Conservation (phyloP, 2,329 filamentous ascomycete species). For the Monilinia fructicola region DNA sequence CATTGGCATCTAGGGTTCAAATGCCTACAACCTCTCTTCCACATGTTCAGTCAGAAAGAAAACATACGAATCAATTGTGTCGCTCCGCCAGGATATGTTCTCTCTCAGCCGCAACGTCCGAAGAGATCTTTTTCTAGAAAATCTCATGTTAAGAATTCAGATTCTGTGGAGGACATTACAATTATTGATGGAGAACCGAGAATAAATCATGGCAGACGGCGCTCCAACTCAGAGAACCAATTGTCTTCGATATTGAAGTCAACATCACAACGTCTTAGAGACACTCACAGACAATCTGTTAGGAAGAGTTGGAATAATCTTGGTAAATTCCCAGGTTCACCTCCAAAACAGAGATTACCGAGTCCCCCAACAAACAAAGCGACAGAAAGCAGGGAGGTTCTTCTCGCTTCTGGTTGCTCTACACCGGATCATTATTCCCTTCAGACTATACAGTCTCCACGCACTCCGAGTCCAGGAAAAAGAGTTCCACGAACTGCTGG, state of each 20-base stretch:
- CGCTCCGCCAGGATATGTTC: constrained; percentile 35
- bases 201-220: neutral
- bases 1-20: constrained; percentile 31
- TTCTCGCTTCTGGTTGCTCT: constrained; percentile 24
- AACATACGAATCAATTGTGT: constrained; percentile 32
- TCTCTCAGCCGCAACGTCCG: constrained; percentile 29
- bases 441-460: constrained; percentile 26
- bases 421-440: constrained; percentile 30
- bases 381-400: constrained; percentile 31
- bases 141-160: constrained; percentile 8
- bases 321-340: constrained; percentile 22
- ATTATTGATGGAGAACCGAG: constrained; percentile 14
- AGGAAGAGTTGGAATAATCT: constrained; percentile 18
- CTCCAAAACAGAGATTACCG: constrained; percentile 32
- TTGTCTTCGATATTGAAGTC: constrained; percentile 23
- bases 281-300: constrained; percentile 10
- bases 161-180: constrained; percentile 18
- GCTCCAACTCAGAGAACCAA: constrained; percentile 14
- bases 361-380: constrained; percentile 28
- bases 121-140: constrained; percentile 25
- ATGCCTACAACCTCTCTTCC: constrained; percentile 14
- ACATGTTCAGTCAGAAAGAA: constrained; percentile 26
- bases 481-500: constrained; percentile 16
- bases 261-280: constrained; percentile 24
- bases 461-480: constrained; percentile 31